These are phyloP conservation scores for Xylariomycetidae sp. DNA, from an alignment of 2,329 filamentous ascomycete species.

Conservation along the genomic window DNA sequence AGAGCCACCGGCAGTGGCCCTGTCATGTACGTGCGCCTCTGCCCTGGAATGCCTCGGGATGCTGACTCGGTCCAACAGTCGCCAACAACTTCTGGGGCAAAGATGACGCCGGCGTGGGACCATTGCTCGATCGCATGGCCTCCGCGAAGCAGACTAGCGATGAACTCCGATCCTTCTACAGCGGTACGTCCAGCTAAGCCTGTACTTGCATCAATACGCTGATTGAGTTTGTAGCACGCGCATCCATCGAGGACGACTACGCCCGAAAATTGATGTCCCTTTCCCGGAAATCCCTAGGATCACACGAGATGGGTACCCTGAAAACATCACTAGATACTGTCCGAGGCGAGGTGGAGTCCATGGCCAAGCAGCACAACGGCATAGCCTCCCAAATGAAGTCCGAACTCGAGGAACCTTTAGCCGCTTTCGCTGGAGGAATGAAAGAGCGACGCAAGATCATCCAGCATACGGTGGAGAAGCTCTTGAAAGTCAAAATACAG, in stretches of 20 bases:
- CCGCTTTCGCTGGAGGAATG: slow-evolving; percentile 87
- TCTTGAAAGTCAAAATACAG: slow-evolving; percentile 87
- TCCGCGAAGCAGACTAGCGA: slow-evolving; percentile 91
- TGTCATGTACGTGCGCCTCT: slow-evolving; percentile 21
- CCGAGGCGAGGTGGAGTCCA: slow-evolving; percentile 82
- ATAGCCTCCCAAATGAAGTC: slow-evolving; percentile 94
- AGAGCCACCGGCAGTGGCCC: slow-evolving; percentile 19
- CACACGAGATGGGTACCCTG: slow-evolving; percentile 77
- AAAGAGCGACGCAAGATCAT: slow-evolving; percentile 97
- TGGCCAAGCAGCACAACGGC: slow-evolving; percentile 86
- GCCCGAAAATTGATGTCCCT: slow-evolving; percentile 80
- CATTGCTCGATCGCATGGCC: slow-evolving; percentile 90
- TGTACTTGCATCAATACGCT: slow-evolving; percentile 1
- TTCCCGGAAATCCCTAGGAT: slow-evolving; percentile 82
- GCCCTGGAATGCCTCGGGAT: not conserved
- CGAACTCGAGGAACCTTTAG: slow-evolving; percentile 88
- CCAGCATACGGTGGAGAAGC: slow-evolving; percentile 86
- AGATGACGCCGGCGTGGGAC: slow-evolving; percentile 90
- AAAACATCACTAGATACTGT: slow-evolving; percentile 81
- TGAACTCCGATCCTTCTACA: slow-evolving; percentile 88
- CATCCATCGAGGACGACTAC: slow-evolving; percentile 95
- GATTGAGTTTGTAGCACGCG: slow-evolving; percentile 56
- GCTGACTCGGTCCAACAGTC: slow-evolving; percentile 47
- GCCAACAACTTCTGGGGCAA: slow-evolving; percentile 99
- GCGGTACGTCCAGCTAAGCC: slow-evolving; percentile 43